Base-by-base conservation (phyloP, 2,329 filamentous ascomycete species). In the Zymoseptoria pseudotritici region DNA sequence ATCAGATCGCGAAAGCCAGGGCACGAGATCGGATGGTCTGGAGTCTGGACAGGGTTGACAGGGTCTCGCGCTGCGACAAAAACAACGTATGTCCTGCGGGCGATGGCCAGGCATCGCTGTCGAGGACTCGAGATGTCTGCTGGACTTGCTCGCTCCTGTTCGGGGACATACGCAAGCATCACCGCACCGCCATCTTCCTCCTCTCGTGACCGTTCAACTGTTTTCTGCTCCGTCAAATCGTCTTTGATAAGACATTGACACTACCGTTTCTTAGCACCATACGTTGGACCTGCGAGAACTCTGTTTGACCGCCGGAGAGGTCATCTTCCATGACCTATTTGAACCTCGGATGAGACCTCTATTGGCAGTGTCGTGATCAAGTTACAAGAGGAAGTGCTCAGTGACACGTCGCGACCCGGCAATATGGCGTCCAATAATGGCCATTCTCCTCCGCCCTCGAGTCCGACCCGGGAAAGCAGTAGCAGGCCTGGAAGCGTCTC, bases 401-500 rank as follows among this genome's bases (percentile, higher is more conserved):
- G 26, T 29, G 26, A 29, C 26, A 29, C 26, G 26, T 29, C 26
- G 26, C 26, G 36, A 46, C 36, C 36, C 36, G 13, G 4, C 36
- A 46, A n/a, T 46, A 46, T 46, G 36, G 36, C 17, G 13, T 46
- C 26, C 26, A 29, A 29, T 29, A 29, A 29, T 29, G 26, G 26
- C 26, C 26, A 29, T 7, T 29, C 36, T 46, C 20, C 50, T 52
- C 50, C 50, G 17, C 17, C 20, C 50, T 21, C 50, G 50, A 24
- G 50, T 52, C 22, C 52, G 22, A 22, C 52, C 17, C 20, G 20
- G 52, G 22, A 19, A 11, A 29, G 20, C 20, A 29, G 26, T 8
- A 49, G 55, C 2, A 62, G 58, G 59, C 60, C 61, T 20, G 46
- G 59, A 26, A 62, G 62, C 36, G 52, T 57, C 1, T 49, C 58